These are phyloP conservation scores for Haplosporangium sp. DNA, from an alignment of 371 early-diverging fungal species.

Conservation along the genomic window DNA sequence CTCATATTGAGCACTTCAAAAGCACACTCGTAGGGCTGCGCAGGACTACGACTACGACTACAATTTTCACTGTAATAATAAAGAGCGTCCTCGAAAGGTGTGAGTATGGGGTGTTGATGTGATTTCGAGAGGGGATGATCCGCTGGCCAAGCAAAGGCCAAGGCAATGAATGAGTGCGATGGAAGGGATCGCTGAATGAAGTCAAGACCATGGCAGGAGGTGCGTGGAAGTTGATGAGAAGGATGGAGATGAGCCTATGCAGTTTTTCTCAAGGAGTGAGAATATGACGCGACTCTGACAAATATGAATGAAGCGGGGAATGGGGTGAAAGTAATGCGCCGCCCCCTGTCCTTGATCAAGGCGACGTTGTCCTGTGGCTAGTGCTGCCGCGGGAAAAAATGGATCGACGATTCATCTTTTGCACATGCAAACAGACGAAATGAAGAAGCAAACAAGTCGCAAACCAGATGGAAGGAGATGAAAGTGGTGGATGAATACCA, in stretches of 20 bases:
- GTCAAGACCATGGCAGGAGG: not conserved
- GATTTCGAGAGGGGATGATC: not conserved
- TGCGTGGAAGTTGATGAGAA: not conserved
- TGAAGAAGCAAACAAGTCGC: no score
- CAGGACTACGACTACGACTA: not conserved
- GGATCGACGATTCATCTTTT: no score
- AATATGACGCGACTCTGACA: no score
- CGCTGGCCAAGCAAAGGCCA: not conserved
- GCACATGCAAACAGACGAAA: no score
- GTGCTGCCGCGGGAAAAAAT: no score
- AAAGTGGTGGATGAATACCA: no score
- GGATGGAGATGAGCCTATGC: not conserved
- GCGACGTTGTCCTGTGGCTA: no score
- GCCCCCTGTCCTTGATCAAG: not conserved
- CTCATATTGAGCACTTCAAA: constrained; percentile 9
- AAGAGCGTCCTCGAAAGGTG: no score
- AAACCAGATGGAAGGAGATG: no score
- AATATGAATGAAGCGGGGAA: no score
- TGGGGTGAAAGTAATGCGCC: not conserved
- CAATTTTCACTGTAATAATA: no score
- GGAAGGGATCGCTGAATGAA: not conserved
- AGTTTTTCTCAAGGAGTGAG: not conserved
- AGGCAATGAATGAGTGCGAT: not conserved
- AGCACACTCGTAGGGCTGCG: not conserved
- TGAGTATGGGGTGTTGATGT: constrained; percentile 1